Evolutionary conservation across 495 filamentous ascomycete genomes (phyloP), one percentile per base, ranked within the genome.

Genomic region (Cercophora sp.): DNA sequence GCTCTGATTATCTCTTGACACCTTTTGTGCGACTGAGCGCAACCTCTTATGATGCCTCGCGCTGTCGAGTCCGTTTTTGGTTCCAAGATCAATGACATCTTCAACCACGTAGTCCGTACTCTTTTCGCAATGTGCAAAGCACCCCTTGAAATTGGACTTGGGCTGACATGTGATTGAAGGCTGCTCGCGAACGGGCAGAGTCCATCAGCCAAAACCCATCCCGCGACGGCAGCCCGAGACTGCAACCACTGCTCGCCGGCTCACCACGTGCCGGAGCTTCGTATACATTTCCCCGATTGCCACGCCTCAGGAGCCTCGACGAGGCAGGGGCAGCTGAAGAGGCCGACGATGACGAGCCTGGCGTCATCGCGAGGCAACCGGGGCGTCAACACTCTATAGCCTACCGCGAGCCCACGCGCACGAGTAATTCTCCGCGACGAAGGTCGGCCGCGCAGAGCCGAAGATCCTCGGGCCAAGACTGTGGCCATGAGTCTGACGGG

Each of bases 341-440:
- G 18, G 52, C 51, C 55, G 58, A 60, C 52, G 66, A 53, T 9
- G 59, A 65, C 16, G 54, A 57, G 18, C 58, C 62, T 15, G 69
- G 60, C 54, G 59, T 72, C 40, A 62, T 67, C 15, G 64, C 48
- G 23, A 58, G 59, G 32, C 60, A 58, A 49, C 64, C 67, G 24
- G 39, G 51, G 15, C 54, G 55, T 25, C 60, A 60, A 8, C 52
- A 23, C 1, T 52, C 27, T 5, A 43, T 64, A 1, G 64, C 70
- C 51, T 76, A 76, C 56, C 70, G 67, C 43, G 59, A 44, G 53
- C 70, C 63, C 10, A 52, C 56, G 15, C 63, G 54, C 27, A 60
- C 60, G 5, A 57, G 51, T 32, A 26, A 34, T 10, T 51, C 50
- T 4, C 31, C 61, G 37, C 57, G 61, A 10, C 41, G 57, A 54